Percentiles rank a stretch among this genome's conserved stretches.
phyloP scores from a whole-genome alignment of 2,329 filamentous ascomycete genomes.

The Aspergillus floridensis region DNA sequence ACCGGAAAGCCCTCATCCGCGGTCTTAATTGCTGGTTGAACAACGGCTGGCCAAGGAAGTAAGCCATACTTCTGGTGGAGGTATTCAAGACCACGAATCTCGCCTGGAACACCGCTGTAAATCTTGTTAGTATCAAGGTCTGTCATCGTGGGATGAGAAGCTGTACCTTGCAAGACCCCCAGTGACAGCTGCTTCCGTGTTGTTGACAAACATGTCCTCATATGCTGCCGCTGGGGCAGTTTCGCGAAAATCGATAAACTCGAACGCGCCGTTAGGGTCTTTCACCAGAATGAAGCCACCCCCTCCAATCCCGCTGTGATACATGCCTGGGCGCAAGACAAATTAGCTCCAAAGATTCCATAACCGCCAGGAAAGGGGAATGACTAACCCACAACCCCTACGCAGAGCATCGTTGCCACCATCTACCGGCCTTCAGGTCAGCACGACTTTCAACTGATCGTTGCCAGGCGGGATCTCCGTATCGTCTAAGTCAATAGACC shows the following conservation, averaged over 20 bases:
- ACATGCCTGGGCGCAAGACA: conserved; percentile 54
- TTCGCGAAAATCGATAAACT: conserved; percentile 87
- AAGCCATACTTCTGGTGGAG: conserved; percentile 63
- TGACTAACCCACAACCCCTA: conserved; percentile 63
- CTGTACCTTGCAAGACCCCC: conserved; percentile 66
- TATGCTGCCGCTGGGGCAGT: conserved; percentile 77
- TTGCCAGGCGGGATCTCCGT: too few species aligned
- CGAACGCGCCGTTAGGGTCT: conserved; percentile 69
- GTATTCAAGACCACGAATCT: conserved; percentile 73
- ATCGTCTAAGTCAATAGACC: background rate
- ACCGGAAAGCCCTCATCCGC: conserved; percentile 73
- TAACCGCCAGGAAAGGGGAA: background rate
- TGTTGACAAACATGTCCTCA: conserved; percentile 79
- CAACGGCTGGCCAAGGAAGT: conserved; percentile 68
- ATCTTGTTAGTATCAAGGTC: background rate
- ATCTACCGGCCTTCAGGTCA: conserved; percentile 41
- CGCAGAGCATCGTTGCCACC: conserved; percentile 70
- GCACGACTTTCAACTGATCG: background rate
- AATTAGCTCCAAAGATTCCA: background rate
- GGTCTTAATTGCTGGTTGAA: conserved; percentile 70
- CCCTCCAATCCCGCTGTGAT: conserved; percentile 78
- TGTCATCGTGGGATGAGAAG: background rate
- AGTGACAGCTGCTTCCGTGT: conserved; percentile 63
- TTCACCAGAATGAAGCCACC: conserved; percentile 88
- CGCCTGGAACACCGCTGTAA: conserved; percentile 54